Base-by-base conservation (phyloP, 805 yeast species). In the Metschnikowia similis region DNA sequence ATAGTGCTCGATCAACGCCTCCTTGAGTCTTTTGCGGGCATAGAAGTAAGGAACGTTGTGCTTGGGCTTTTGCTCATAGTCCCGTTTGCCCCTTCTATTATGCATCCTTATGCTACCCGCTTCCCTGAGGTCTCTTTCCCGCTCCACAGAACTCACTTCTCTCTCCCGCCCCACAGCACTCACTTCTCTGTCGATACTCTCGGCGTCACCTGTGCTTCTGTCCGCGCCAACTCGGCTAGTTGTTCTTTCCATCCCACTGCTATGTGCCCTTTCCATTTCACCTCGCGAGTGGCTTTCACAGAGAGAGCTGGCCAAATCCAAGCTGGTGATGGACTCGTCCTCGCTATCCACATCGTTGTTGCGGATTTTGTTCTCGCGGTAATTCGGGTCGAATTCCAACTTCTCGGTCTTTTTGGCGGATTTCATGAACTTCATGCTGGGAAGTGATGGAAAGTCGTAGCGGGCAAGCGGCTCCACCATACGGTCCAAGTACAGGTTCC, bases 1-100 rank as follows among this genome's bases (percentile, higher is more conserved):
- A 64, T 89, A 89, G 56, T 79, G 84, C 60, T 89, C 96, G 49
- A 81, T 67, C 28, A 85, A 64, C 0, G 95, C 95, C 30, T 74
- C 71, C 57, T 85, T 85, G 49, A 88, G 69, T 67, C 83, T 87
- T 53, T 84, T 72, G 56, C 83, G 71, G 2, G 95, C 94, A 45
- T 75, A 74, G 35, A 77, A 69, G 60, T 84, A 86, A 0, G 90
- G 83, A 6, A 84, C 78, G 5, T 66, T 63, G 51, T 66, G 73
- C 41, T 57, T 61, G 16, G 70, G 64, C 44, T 62, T 66, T 6
- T 31, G 28, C 31, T 67, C 69, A 60, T 81, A 84, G 63, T 86
- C 91, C 54, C 79, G 64, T 0, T 35, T 35, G 8, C 21, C 37
- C 16, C 9, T 35, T 3, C 16, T 16, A n/a, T 17, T 4, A 16